Percentiles rank a stretch among this genome's conserved stretches.
Conservation (phyloP, 1,284 basidiomycete species). For the Coniferiporia weirii region DNA sequence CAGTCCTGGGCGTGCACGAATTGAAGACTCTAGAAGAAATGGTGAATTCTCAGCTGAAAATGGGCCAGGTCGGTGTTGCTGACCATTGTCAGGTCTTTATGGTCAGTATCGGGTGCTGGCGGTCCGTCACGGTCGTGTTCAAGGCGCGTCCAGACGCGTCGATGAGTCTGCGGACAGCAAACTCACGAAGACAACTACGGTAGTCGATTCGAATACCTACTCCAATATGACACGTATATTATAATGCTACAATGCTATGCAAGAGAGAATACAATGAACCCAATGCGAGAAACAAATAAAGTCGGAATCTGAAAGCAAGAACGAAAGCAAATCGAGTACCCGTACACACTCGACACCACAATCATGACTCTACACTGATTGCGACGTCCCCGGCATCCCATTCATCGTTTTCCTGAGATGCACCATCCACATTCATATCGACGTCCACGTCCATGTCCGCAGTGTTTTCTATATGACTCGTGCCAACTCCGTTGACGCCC, state of each 20-base stretch:
- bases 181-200: too few relatives aligned
- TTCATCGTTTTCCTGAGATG: not conserved
- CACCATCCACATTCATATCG: conserved; percentile 2
- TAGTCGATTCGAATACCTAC: not conserved
- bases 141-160: not conserved
- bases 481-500: not conserved
- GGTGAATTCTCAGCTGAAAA: not conserved
- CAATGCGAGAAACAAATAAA: not conserved
- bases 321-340: not conserved
- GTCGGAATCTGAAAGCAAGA: conserved; percentile 1
- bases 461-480: not conserved
- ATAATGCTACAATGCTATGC: conserved; percentile 2
- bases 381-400: conserved; percentile 6
- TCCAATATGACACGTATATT: not conserved
- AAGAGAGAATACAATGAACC: conserved; percentile 8
- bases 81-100: not conserved
- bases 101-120: not conserved
- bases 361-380: conserved; percentile 12
- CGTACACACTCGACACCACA: not conserved
- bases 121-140: not conserved
- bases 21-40: conserved; percentile 55
- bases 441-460: conserved; percentile 6
- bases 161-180: too few relatives aligned
- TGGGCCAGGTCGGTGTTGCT: not conserved
- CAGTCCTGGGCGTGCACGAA: conserved; percentile 66